phyloP scores from a whole-genome alignment of 1,284 basidiomycete genomes.

The Irpex rosettiformis region DNA sequence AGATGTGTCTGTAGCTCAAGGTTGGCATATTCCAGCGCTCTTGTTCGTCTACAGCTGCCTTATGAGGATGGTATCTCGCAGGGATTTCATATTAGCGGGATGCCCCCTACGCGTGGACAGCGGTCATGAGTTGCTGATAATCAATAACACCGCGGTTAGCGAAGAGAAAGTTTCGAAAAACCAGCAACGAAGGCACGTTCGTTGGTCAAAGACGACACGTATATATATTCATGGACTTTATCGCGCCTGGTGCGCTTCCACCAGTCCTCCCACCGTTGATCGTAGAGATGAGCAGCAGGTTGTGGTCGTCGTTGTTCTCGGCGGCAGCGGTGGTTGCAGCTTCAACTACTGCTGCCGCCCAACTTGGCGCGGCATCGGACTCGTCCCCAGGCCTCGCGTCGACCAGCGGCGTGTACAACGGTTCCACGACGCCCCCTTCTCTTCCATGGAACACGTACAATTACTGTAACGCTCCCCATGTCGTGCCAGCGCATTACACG shows the following conservation, averaged over 20 bases:
- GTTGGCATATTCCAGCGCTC: background rate
- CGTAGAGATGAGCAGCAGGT: background rate
- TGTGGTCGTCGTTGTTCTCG: constrained; percentile 1
- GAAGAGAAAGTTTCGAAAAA: background rate
- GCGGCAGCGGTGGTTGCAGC: background rate
- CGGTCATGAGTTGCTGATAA: constrained; percentile 3
- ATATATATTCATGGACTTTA: background rate
- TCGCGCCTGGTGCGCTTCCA: background rate
- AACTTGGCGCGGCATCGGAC: background rate
- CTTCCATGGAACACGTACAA: constrained; percentile 51
- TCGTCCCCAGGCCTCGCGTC: constrained; percentile 10
- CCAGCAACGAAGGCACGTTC: constrained; percentile 6
- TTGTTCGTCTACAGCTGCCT: background rate
- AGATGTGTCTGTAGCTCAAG: too few relatives aligned
- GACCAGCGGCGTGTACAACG: constrained; percentile 34
- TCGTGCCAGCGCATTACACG: constrained; percentile 37
- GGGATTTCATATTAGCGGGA: too few relatives aligned
- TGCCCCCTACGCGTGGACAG: background rate
- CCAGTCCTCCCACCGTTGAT: background rate
- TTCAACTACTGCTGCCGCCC: background rate
- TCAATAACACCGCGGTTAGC: background rate
- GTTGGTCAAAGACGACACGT: background rate
- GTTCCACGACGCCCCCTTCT: constrained; percentile 36
- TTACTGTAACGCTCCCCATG: constrained; percentile 52
- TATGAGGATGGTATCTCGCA: background rate